These are phyloP conservation scores for Cardamine occulta DNA, from an alignment of 345 rosid genomes.

Conservation along the genomic window DNA sequence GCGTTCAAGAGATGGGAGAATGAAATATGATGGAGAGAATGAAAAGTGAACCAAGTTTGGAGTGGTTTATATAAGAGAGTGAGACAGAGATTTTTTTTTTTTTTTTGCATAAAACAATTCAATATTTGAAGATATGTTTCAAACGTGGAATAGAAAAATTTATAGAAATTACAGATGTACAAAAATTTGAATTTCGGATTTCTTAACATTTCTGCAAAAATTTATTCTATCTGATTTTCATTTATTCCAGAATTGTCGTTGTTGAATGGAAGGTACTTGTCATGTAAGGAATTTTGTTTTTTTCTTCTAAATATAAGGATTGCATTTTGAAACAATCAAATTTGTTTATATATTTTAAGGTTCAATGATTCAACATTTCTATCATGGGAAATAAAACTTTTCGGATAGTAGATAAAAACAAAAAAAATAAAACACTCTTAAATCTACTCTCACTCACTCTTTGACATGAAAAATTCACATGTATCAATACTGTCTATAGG, in stretches of 20 bases:
- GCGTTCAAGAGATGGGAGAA: constrained; percentile 25
- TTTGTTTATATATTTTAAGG: background rate
- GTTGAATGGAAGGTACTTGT: background rate
- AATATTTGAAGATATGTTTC: background rate
- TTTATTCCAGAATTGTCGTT: background rate
- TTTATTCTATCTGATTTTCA: background rate
- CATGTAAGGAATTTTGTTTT: no score
- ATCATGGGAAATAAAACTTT: background rate
- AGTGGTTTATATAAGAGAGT: constrained; percentile 21
- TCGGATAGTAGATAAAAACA: constrained; percentile 17
- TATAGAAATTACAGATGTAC: background rate
- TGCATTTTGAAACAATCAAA: background rate
- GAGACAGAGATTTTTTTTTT: no score
- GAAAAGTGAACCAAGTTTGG: constrained; percentile 11
- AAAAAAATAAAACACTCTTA: background rate
- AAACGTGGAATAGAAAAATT: background rate
- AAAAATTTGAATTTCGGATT: background rate
- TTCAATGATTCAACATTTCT: constrained; percentile 20
- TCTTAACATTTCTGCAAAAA: constrained; percentile 15
- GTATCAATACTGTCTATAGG: background rate
- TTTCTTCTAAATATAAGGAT: background rate
- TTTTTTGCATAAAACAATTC: no score
- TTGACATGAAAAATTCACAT: background rate
- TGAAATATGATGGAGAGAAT: constrained; percentile 26
- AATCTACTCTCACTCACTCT: background rate